Conservation (phyloP, 148 eudicot genomes). For the Heliamphora exappendiculata region DNA sequence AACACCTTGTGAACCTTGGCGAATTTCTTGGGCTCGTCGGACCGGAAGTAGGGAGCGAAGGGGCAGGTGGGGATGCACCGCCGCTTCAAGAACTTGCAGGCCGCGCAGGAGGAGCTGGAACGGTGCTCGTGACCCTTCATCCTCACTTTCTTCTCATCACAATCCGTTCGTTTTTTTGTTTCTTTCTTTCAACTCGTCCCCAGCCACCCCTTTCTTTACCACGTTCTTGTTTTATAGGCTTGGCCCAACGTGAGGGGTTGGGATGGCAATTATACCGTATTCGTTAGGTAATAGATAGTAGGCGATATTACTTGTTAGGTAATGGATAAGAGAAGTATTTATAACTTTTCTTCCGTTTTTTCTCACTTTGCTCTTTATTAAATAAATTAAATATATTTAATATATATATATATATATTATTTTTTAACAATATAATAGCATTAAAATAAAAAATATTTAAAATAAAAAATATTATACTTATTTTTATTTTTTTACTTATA, state of each 20-base stretch:
- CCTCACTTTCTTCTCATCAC: not conserved
- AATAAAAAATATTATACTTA: no score
- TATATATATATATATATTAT: no score
- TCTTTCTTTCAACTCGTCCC: not conserved
- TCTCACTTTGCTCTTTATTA: no score
- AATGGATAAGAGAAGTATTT: no score
- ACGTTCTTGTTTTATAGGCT: not conserved
- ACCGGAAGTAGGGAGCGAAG: constrained; percentile 72
- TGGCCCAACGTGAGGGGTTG: not conserved
- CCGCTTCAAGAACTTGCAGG: constrained; percentile 77
- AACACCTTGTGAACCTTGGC: constrained; percentile 86
- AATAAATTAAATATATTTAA: no score
- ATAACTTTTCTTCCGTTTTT: no score
- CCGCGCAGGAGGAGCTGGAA: constrained; percentile 79
- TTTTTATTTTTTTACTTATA: no score
- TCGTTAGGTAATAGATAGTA: no score
- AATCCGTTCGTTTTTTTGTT: not conserved
- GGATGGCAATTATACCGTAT: no score
- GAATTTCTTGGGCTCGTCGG: constrained; percentile 68
- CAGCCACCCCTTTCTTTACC: not conserved
- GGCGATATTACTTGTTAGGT: no score
- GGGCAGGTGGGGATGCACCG: constrained; percentile 55
- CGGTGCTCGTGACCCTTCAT: constrained; percentile 53
- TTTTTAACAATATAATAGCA: no score
- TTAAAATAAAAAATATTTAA: no score